phyloP scores from a whole-genome alignment of 495 filamentous ascomycete species.

The Hypomontagnella submonticulosa region DNA sequence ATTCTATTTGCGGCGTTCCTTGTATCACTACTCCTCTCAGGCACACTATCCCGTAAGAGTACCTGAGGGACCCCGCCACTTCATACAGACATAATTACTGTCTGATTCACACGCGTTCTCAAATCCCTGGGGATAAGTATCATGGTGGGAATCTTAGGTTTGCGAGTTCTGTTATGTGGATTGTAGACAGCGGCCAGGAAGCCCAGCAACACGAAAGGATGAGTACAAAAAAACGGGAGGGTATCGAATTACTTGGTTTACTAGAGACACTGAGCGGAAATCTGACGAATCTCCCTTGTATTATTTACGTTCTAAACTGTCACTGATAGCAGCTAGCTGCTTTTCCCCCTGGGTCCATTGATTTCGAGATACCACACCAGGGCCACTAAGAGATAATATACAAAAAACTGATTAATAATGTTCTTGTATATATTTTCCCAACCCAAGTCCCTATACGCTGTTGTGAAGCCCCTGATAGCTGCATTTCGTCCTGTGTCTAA shows the following conservation, averaged over 20 bases:
- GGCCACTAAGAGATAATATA: conserved; percentile 19
- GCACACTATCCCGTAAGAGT: not conserved
- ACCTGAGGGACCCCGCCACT: not conserved
- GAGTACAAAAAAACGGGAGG: conserved; percentile 12
- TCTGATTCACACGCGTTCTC: not conserved
- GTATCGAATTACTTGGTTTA: not conserved
- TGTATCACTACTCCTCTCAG: conserved; percentile 33
- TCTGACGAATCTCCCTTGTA: conserved; percentile 44
- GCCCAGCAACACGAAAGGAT: not conserved
- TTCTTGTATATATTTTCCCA: conserved; percentile 39
- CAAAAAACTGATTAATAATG: conserved; percentile 31
- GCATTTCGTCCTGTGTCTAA: no score
- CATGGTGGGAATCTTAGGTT: not conserved
- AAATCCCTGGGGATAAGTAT: no score
- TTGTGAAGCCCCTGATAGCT: not conserved
- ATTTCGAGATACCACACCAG: conserved; percentile 17
- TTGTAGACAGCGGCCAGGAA: not conserved
- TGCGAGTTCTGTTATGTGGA: conserved; percentile 5
- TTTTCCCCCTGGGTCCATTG: conserved; percentile 29
- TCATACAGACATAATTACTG: not conserved
- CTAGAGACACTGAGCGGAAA: conserved; percentile 17
- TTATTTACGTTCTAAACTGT: conserved; percentile 51
- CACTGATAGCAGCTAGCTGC: conserved; percentile 44
- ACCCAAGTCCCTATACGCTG: not conserved
- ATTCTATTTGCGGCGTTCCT: conserved; percentile 14